These are phyloP conservation scores for Chaetomium strumarium DNA, from an alignment of 2,329 filamentous ascomycete species.

Conservation along the genomic window DNA sequence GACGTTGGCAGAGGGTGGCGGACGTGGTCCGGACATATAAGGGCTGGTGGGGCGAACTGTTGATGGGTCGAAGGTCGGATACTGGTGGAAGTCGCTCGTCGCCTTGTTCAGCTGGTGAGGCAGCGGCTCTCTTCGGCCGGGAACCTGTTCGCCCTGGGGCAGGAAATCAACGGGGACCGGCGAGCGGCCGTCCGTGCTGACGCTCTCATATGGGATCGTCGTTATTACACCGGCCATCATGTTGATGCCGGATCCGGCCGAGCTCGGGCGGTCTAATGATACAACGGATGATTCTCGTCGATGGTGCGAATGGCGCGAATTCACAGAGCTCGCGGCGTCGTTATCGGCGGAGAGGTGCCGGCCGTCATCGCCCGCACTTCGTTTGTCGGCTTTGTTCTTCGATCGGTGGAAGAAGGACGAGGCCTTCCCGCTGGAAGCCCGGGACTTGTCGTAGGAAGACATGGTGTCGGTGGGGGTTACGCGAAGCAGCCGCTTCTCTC, in stretches of 20 bases:
- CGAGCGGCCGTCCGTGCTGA: conserved; percentile 58
- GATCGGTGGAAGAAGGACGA: conserved; percentile 80
- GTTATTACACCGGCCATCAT: conserved; percentile 78
- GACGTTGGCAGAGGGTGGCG: conserved; percentile 54
- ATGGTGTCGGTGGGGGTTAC: conserved; percentile 32
- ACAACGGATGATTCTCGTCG: conserved; percentile 65
- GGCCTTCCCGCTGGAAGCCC: conserved; percentile 58
- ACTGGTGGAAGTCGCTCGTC: conserved; percentile 79
- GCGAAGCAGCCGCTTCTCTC: conserved; percentile 24
- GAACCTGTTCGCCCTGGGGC: conserved; percentile 58
- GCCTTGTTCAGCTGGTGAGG: conserved; percentile 80
- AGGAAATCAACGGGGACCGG: conserved; percentile 70
- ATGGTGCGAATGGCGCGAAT: conserved; percentile 69
- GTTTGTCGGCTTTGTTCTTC: conserved; percentile 70
- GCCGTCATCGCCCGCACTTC: conserved; percentile 54
- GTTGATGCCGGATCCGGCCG: conserved; percentile 61
- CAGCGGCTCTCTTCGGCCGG: conserved; percentile 62
- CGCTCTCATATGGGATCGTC: conserved; percentile 77
- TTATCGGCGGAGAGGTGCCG: conserved; percentile 51
- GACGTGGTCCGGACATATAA: conserved; percentile 56
- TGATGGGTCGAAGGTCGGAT: conserved; percentile 63
- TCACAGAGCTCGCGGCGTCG: conserved; percentile 54
- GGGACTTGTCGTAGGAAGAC: conserved; percentile 68
- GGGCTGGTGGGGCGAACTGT: conserved; percentile 41
- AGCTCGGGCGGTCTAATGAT: conserved; percentile 63